phyloP scores from a whole-genome alignment of 106 monocot genomes.

The Apostasia shenzhenica region DNA sequence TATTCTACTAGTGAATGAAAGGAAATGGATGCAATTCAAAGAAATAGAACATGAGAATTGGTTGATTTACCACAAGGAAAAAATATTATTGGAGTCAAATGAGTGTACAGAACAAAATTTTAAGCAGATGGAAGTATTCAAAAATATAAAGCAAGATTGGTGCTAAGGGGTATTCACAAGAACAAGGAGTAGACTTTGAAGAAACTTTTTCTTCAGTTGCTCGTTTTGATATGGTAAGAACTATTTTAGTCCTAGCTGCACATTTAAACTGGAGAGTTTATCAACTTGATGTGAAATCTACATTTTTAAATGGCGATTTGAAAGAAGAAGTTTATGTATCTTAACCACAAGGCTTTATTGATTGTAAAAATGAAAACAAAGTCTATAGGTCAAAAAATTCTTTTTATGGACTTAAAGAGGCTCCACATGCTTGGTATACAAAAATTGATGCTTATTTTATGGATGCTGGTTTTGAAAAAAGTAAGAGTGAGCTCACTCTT shows the following conservation, averaged over 20 bases:
- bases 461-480: not conserved
- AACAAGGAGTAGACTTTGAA: slow-evolving; percentile 1
- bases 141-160: too few species aligned
- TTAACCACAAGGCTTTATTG: not conserved
- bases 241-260: not conserved
- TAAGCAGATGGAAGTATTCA: not conserved
- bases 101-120: slow-evolving; percentile 10
- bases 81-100: slow-evolving; percentile 2
- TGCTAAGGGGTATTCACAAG: slow-evolving; percentile 5
- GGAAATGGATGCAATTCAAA: not conserved
- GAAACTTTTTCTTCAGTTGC: slow-evolving; percentile 16
- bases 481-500: not conserved
- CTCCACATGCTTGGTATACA: not conserved
- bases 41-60: slow-evolving; percentile 8
- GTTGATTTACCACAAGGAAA: not conserved
- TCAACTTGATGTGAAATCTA: slow-evolving; percentile 2
- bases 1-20: too few species aligned
- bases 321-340: not conserved
- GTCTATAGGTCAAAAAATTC: not conserved
- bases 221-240: not conserved
- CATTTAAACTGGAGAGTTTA: not conserved
- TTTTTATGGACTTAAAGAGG: not conserved
- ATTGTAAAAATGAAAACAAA: not conserved
- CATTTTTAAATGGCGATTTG: not conserved
- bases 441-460: not conserved